Evolutionary conservation across 495 filamentous ascomycete genomes (phyloP).

Genomic region (Letharia lupina): DNA sequence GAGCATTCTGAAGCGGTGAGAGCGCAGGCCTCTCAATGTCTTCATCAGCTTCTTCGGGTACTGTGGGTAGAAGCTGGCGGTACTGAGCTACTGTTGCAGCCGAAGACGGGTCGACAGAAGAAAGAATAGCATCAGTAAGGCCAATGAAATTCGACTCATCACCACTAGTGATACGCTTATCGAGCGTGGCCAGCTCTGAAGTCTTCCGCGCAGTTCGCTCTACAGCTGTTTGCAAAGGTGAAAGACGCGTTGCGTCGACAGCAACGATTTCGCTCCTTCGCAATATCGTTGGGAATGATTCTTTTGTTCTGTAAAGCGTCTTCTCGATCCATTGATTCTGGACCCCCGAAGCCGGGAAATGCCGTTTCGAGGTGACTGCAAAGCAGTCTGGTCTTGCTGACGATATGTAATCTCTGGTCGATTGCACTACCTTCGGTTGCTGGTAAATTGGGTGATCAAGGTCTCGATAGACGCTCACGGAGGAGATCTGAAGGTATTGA

Average conservation of each 20-base stretch:
- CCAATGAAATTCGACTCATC: slow-evolving; percentile 56
- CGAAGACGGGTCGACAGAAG: slow-evolving; percentile 58
- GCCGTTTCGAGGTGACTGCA: slow-evolving; percentile 59
- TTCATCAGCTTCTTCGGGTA: slow-evolving; percentile 33
- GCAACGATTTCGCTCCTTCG: slow-evolving; percentile 76
- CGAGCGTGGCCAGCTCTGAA: slow-evolving; percentile 65
- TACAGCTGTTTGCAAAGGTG: slow-evolving; percentile 76
- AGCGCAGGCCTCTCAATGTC: slow-evolving; percentile 37
- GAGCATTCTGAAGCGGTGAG: slow-evolving; percentile 59
- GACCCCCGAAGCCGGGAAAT: slow-evolving; percentile 53
- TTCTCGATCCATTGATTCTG: slow-evolving; percentile 78
- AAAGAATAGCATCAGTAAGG: slow-evolving; percentile 63
- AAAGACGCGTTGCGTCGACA: slow-evolving; percentile 54
- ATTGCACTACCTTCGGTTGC: slow-evolving; percentile 69
- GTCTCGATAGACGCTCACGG: slow-evolving; percentile 74
- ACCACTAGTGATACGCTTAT: slow-evolving; percentile 65
- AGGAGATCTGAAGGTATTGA: slow-evolving; percentile 79
- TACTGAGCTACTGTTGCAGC: slow-evolving; percentile 68
- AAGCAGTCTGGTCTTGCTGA: slow-evolving; percentile 64
- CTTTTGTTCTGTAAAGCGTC: slow-evolving; percentile 71
- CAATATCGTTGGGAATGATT: slow-evolving; percentile 86
- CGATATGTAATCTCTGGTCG: slow-evolving; percentile 77
- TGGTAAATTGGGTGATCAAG: slow-evolving; percentile 81
- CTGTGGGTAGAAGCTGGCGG: slow-evolving; percentile 56
- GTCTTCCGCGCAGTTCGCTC: slow-evolving; percentile 91